Conservation (phyloP, 1,284 basidiomycete genomes). For the Austroboletus niveus region DNA sequence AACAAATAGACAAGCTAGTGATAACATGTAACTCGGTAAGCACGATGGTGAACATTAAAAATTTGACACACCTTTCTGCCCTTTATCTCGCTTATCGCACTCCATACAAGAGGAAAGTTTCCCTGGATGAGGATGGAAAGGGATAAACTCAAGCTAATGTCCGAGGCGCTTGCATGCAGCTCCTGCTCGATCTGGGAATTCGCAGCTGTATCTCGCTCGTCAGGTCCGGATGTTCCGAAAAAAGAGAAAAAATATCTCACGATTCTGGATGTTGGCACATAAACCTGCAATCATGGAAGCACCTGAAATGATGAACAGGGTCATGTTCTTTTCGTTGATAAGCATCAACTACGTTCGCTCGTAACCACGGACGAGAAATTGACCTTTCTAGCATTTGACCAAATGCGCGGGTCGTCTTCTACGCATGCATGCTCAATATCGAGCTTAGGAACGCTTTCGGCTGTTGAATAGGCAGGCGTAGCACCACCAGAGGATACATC, state of each 20-base stretch:
- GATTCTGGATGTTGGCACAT: slow-evolving; percentile 67
- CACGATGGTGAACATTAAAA: neutral
- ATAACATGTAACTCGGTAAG: neutral
- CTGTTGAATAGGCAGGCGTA: neutral
- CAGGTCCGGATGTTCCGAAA: slow-evolving; percentile 1
- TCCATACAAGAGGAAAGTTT: slow-evolving; percentile 66
- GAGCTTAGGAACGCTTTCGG: slow-evolving; percentile 5
- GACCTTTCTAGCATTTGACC: slow-evolving; percentile 70
- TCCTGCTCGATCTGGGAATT: slow-evolving; percentile 68
- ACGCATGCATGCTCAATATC: slow-evolving; percentile 73
- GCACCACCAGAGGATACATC: neutral
- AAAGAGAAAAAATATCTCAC: slow-evolving; percentile 36
- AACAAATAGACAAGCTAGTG: slow-evolving; percentile 63
- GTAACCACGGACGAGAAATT: neutral
- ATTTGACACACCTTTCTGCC: slow-evolving; percentile 62
- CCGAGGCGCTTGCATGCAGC: slow-evolving; percentile 61
- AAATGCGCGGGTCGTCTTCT: slow-evolving; percentile 74
- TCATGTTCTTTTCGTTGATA: slow-evolving; percentile 43
- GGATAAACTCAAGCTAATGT: slow-evolving; percentile 75
- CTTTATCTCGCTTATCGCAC: slow-evolving; percentile 72
- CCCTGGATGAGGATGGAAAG: slow-evolving; percentile 81
- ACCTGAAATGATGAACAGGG: slow-evolving; percentile 55
- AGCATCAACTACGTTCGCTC: neutral
- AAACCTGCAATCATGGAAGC: slow-evolving; percentile 73
- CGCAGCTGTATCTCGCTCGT: slow-evolving; percentile 43